Evolutionary conservation across 2,329 filamentous ascomycete genomes (phyloP).

Genomic region (Camillea tinctor): DNA sequence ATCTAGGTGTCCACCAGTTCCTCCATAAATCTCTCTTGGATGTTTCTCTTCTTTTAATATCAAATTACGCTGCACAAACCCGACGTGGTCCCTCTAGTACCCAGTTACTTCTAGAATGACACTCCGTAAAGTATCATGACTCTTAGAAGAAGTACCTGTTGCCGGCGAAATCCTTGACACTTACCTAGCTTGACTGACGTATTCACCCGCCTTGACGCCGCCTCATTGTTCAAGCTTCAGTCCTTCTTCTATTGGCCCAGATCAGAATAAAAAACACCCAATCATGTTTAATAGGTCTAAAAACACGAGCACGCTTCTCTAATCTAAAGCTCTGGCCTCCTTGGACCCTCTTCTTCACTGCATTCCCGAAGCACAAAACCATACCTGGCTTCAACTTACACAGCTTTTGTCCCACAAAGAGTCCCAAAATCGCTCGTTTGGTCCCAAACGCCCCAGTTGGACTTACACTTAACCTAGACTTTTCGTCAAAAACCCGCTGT

Average conservation of each 20-base stretch:
- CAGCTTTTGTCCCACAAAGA: conserved; percentile 19
- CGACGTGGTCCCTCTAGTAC: conserved; percentile 37
- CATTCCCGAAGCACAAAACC: conserved; percentile 28
- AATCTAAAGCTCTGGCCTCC: conserved; percentile 33
- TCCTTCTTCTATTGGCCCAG: conserved; percentile 42
- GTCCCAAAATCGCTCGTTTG: conserved; percentile 19
- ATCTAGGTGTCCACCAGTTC: conserved; percentile 26
- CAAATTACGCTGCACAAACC: conserved; percentile 34
- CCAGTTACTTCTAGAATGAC: conserved; percentile 33
- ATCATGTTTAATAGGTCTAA: conserved; percentile 44
- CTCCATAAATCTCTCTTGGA: conserved; percentile 27
- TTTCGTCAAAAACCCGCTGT: conserved; percentile 1
- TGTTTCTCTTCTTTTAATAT: conserved; percentile 30
- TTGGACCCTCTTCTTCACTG: conserved; percentile 30
- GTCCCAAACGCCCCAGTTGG: conserved; percentile 8
- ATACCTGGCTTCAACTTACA: conserved; percentile 21
- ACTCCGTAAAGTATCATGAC: conserved; percentile 38
- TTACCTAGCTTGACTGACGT: conserved; percentile 40
- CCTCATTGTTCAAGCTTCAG: conserved; percentile 31
- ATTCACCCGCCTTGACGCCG: conserved; percentile 32
- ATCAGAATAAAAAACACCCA: conserved; percentile 35
- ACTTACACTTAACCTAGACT: conserved; percentile 1
- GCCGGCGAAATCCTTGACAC: conserved; percentile 36
- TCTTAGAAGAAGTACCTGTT: conserved; percentile 36
- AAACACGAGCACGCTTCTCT: conserved; percentile 43